A percentile compares a stretch with the other conserved stretches of the same genome.
phyloP scores from a whole-genome alignment of 768 basidiomycete species.

The Pholiota molesta region DNA sequence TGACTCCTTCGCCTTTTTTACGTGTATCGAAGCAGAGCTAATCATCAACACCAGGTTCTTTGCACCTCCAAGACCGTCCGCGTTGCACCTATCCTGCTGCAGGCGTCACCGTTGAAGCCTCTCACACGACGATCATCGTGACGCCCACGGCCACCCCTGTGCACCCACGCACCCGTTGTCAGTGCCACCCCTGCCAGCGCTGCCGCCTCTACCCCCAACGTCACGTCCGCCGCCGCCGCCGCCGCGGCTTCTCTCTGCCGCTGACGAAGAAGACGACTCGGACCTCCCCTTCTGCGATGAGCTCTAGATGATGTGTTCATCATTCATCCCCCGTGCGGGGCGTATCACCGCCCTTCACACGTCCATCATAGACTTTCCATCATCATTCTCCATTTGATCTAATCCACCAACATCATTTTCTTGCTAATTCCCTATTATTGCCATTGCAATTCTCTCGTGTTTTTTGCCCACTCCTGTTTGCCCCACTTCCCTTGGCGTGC shows the following conservation, averaged over 20 bases:
- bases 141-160: constrained; percentile 2
- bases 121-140: constrained; percentile 17
- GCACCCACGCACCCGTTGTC: not conserved
- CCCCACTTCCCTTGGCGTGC: constrained; percentile 6
- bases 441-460: not conserved
- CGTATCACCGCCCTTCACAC: not conserved
- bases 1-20: not conserved
- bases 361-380: not conserved
- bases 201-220: constrained; percentile 7
- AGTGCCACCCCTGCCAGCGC: constrained; percentile 1
- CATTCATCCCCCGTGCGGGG: not conserved
- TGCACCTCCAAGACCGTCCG: constrained; percentile 27
- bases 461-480: too few relatives aligned
- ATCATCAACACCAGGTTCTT: constrained; percentile 23
- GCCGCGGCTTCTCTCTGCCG: constrained; percentile 4
- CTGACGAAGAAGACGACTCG: constrained; percentile 15
- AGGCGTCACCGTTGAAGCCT: constrained; percentile 20
- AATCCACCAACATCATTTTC: not conserved
- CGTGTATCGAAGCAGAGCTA: not conserved
- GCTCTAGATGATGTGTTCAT: constrained; percentile 15
- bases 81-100: constrained; percentile 26
- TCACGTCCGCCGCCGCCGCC: constrained; percentile 7
- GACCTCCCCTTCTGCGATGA: constrained; percentile 31
- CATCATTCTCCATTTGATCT: not conserved
- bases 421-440: not conserved